A percentile compares a stretch with the other conserved stretches of the same genome.
phyloP scores from a whole-genome alignment of 2,329 filamentous ascomycete genomes.

The Zasmidium angulare region DNA sequence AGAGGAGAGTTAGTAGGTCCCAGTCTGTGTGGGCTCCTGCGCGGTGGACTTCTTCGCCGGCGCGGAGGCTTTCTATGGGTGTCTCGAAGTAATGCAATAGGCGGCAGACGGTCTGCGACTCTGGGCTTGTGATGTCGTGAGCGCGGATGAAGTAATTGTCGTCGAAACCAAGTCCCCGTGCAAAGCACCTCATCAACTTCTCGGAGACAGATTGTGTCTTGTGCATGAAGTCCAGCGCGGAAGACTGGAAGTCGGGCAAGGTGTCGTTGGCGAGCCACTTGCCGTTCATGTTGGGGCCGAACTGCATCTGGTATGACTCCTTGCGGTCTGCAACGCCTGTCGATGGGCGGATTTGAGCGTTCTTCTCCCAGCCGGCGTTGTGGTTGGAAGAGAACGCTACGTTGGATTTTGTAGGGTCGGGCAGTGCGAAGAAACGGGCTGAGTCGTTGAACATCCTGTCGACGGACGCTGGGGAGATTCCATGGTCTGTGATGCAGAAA shows the following conservation, averaged over 20 bases:
- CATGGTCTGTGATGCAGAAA: conserved; percentile 58
- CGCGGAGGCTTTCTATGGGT: conserved; percentile 27
- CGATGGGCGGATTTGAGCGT: conserved; percentile 58
- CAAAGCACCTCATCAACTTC: conserved; percentile 59
- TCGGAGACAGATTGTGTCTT: conserved; percentile 54
- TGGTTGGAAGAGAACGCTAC: conserved; percentile 53
- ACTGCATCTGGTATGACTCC: conserved; percentile 64
- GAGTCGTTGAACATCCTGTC: conserved; percentile 54
- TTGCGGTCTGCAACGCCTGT: conserved; percentile 61
- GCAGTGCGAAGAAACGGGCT: conserved; percentile 55
- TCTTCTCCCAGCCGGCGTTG: conserved; percentile 64
- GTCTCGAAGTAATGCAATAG: conserved; percentile 56
- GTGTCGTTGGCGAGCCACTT: conserved; percentile 53
- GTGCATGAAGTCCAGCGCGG: conserved; percentile 55
- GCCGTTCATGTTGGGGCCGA: conserved; percentile 54
- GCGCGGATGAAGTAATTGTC: conserved; percentile 58
- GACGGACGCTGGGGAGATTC: conserved; percentile 50
- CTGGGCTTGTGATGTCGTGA: conserved; percentile 51
- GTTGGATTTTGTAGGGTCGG: conserved; percentile 53
- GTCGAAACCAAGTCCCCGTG: conserved; percentile 56
- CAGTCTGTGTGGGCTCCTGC: conserved; percentile 66
- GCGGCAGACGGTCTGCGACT: conserved; percentile 56
- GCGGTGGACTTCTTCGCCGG: conserved; percentile 52
- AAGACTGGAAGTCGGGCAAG: conserved; percentile 51
- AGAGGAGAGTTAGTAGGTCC: conserved; percentile 63